Base-by-base conservation (phyloP, 495 filamentous ascomycete genomes). In the Daldinia grandis region DNA sequence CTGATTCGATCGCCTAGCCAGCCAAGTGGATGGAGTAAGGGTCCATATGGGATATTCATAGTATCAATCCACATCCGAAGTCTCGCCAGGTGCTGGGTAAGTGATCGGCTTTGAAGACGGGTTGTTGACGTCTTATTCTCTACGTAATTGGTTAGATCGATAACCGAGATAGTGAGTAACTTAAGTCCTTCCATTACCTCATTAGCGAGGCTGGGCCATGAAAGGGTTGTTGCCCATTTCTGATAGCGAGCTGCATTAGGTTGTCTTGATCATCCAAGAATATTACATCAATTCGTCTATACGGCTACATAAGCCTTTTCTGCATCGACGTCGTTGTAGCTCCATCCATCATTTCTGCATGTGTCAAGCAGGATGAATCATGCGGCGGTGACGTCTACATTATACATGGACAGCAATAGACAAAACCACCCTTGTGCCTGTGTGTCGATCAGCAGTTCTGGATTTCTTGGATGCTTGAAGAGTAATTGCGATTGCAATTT, bases 11-110 rank as follows among this genome's bases (percentile, higher is more conserved):
- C 69, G 64, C 57, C 64, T 65, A 67, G 61, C 38, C 31, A 64
- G 56, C 69, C 50, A 44, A 60, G 58, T 49, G 49, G 15, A 58
- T 51, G 10, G 42, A 66, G 58, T 62, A 54, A 54, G 63, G 63
- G 58, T 67, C 68, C 30, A 68, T n/a, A 62, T 66, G 62, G 21
- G 62, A 67, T 70, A 70, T 74, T 66, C 67, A 74, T 71, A 71
- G 67, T 55, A 70, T 9, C 66, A 73, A 58, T 68, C 57, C 61
- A 64, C 56, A 58, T 51, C 71, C 62, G 66, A 65, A 42, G 51
- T 60, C 55, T 68, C 30, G 60, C 65, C 60, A 63, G 68, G 35
- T 47, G 58, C 57, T 62, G 58, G 68, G 62, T 51, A 62, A 58
- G 58, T 66, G 62, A 66, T 71, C 68, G 56, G 55, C 63, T 51